These are phyloP conservation scores for Penicillium psychrofluorescens DNA, from an alignment of 495 filamentous ascomycete genomes.

Conservation along the genomic window DNA sequence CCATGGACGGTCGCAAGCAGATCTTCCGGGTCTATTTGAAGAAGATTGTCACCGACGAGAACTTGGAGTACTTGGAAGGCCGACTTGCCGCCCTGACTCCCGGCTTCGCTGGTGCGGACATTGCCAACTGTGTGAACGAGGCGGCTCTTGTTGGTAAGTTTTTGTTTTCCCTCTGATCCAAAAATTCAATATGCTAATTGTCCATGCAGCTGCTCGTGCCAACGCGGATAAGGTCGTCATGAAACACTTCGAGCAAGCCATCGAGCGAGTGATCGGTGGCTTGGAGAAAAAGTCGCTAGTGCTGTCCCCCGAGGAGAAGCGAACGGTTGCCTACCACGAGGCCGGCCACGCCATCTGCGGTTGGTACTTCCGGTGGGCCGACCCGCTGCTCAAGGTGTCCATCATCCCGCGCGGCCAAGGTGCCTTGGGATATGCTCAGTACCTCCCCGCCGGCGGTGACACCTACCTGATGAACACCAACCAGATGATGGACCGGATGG, in stretches of 20 bases:
- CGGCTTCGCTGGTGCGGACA: constrained; percentile 94
- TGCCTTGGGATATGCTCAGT: constrained; percentile 92
- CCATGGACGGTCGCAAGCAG: constrained; percentile 92
- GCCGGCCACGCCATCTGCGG: constrained; percentile 97
- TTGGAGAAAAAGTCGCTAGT: constrained; percentile 95
- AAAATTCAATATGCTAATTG: constrained; percentile 22
- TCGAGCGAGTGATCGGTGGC: constrained; percentile 93
- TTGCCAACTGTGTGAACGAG: constrained; percentile 97
- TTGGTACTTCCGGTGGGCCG: constrained; percentile 95
- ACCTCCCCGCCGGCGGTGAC: constrained; percentile 75
- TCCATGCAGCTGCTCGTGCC: constrained; percentile 64
- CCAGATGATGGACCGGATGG: constrained; percentile 99
- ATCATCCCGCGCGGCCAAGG: constrained; percentile 96
- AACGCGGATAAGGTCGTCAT: constrained; percentile 72
- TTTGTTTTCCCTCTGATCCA: no score
- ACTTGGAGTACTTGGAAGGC: constrained; percentile 79
- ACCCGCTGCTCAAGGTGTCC: constrained; percentile 94
- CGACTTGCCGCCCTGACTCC: constrained; percentile 87
- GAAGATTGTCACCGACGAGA: constrained; percentile 87
- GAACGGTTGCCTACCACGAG: constrained; percentile 93
- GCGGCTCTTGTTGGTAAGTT: constrained; percentile 89
- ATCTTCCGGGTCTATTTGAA: constrained; percentile 90
- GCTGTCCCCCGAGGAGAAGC: constrained; percentile 87
- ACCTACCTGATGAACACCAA: constrained; percentile 90
- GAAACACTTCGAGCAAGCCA: constrained; percentile 91